Base-by-base conservation (phyloP, 73 alveolate species). In the Tetrahymena thermophila region DNA sequence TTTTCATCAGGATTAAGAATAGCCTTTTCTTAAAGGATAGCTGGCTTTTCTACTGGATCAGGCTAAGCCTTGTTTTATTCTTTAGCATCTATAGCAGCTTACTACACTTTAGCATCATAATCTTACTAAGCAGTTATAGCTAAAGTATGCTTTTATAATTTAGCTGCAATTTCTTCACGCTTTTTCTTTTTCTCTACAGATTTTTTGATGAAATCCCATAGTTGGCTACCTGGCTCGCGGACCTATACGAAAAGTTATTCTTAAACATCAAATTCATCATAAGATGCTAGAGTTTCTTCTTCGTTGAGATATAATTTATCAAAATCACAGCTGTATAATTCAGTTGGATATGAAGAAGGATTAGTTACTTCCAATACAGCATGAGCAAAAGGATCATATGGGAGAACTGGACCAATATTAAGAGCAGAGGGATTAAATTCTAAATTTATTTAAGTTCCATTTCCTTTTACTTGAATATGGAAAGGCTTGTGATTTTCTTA, bases 381-480 rank as follows among this genome's bases (percentile, higher is more conserved):
- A 93, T 96, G 97, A 35, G 99, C 99, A 95, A 97, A 98, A 85
- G 97, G 98, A 95, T 97, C 98, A 96, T 99, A 99, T 38, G 99
- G 99, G 84, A 99, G 97, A 42, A 99, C 99, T 10, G 99, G 99
- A 35, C 99, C 99, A 28, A 99, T 96, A 94, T 98, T 98, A 34
- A 98, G 97, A 35, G 97, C 94, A 55, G 97, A 97, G 6, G 99
- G 99, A 85, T 96, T 96, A 83, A 99, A 96, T 93, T 98, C 97
- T 85, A 99, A 97, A 43, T 98, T 98, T 42, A 98, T 98, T 85
- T 97, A 96, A 89, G 98, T 98, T 31, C 99, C 99, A 56, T 97
- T 95, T 34, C 99, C 99, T 96, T 98, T 99, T n/a, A 97, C 98
- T 58, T 97, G 96, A 40, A 99, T 97, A 43, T 97, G 97, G 95